These are phyloP conservation scores for Candida insectorum DNA, from an alignment of 805 yeast species.

Conservation along the genomic window DNA sequence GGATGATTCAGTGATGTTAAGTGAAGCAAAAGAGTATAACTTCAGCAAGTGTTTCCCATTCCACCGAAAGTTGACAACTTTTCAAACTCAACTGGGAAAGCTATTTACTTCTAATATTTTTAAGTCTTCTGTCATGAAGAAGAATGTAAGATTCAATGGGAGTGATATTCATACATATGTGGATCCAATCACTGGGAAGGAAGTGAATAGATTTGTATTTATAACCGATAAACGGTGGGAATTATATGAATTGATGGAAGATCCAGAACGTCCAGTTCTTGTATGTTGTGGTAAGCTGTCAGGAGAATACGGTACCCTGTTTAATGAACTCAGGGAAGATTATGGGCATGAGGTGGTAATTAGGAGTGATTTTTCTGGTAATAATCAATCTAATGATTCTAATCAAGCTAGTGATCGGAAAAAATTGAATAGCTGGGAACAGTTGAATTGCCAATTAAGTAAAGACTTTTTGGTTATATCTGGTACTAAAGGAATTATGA, in stretches of 20 bases:
- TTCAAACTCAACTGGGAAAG: constrained; percentile 53
- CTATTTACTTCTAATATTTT: constrained; percentile 18
- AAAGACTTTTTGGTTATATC: constrained; percentile 60
- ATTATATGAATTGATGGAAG: constrained; percentile 49
- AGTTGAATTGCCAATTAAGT: constrained; percentile 56
- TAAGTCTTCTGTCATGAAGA: constrained; percentile 20
- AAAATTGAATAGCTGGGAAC: constrained; percentile 53
- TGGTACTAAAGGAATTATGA: constrained; percentile 67
- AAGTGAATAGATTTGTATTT: constrained; percentile 61
- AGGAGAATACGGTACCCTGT: constrained; percentile 62
- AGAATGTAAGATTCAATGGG: constrained; percentile 23
- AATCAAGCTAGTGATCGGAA: constrained; percentile 21
- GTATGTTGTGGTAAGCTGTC: constrained; percentile 65
- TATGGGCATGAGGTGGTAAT: constrained; percentile 23
- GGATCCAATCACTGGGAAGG: constrained; percentile 45
- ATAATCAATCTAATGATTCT: constrained; percentile 11
- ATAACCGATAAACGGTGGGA: constrained; percentile 72
- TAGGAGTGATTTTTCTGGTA: constrained; percentile 24
- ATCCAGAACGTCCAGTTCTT: constrained; percentile 43
- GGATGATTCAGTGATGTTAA: constrained; percentile 14
- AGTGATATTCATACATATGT: constrained; percentile 28
- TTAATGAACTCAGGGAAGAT: constrained; percentile 33
- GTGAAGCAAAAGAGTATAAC: constrained; percentile 54
- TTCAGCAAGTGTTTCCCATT: constrained; percentile 82
- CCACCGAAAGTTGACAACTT: constrained; percentile 57